phyloP scores from a whole-genome alignment of 441 rosid species.

The Adansonia grandidieri region DNA sequence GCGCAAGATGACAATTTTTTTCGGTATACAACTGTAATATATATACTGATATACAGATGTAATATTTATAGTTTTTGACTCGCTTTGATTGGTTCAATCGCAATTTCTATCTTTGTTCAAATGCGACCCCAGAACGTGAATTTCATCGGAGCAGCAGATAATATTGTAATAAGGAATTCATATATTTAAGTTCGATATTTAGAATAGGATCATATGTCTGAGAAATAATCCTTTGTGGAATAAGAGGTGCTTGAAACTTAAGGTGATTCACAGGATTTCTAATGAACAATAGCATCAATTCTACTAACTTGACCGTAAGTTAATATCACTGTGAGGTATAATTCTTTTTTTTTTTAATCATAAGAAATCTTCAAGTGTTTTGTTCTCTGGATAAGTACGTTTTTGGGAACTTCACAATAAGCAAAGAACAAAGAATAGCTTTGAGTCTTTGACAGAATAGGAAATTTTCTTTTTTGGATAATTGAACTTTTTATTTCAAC shows the following conservation, averaged over 20 bases:
- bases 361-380: background rate
- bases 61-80: background rate
- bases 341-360: background rate
- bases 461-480: background rate
- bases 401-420: background rate
- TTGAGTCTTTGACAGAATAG: background rate
- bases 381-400: background rate
- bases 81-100: background rate
- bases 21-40: background rate
- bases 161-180: background rate
- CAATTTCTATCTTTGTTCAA: background rate
- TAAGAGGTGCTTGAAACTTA: background rate
- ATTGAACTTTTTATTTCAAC: too few relatives aligned
- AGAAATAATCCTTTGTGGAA: background rate
- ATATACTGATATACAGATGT: background rate
- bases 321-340: background rate
- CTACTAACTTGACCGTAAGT: background rate
- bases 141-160: background rate
- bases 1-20: background rate
- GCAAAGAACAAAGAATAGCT: background rate
- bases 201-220: background rate
- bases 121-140: background rate
- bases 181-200: background rate
- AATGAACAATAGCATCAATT: conserved; percentile 3
- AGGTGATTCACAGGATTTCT: background rate